Percentiles rank a stretch among this genome's conserved stretches.
Conservation (phyloP, 2,329 filamentous ascomycete genomes). For the Phialemonium atrogriseum region DNA sequence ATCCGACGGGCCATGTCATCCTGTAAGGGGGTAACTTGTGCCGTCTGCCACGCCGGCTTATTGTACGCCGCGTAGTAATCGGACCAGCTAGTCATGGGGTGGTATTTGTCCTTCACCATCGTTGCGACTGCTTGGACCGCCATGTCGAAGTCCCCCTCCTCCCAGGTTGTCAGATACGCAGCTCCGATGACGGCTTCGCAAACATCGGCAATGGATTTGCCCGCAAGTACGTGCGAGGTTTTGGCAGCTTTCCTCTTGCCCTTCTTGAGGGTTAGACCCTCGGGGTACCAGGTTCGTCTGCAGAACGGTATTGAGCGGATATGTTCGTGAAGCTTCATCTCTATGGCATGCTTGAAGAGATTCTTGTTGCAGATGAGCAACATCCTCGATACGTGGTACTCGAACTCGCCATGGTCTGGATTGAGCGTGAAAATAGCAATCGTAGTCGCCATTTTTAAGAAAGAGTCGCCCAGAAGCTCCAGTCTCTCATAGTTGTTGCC, state of each 20-base stretch:
- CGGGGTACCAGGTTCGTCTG: constrained; percentile 81
- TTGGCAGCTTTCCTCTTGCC: constrained; percentile 56
- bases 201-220: constrained; percentile 91
- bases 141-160: constrained; percentile 40
- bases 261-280: constrained; percentile 61
- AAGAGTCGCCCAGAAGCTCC: constrained; percentile 88
- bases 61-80: constrained; percentile 67
- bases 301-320: constrained; percentile 79
- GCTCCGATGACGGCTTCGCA: constrained; percentile 93
- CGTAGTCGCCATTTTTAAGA: constrained; percentile 92
- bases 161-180: constrained; percentile 48
- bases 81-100: constrained; percentile 58
- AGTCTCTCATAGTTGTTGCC: constrained; percentile 90
- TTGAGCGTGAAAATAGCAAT: constrained; percentile 74
- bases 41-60: constrained; percentile 63
- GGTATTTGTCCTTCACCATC: constrained; percentile 61
- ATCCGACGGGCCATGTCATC: constrained; percentile 59
- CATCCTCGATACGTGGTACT: constrained; percentile 89
- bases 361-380: constrained; percentile 85
- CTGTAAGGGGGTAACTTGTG: constrained; percentile 55
- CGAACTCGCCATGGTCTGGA: constrained; percentile 72
- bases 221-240: constrained; percentile 59
- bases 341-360: constrained; percentile 67
- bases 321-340: constrained; percentile 60
- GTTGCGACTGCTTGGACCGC: constrained; percentile 57